Conservation (phyloP, 1,139 yeast species). For the Yamadazyma dendronema region DNA sequence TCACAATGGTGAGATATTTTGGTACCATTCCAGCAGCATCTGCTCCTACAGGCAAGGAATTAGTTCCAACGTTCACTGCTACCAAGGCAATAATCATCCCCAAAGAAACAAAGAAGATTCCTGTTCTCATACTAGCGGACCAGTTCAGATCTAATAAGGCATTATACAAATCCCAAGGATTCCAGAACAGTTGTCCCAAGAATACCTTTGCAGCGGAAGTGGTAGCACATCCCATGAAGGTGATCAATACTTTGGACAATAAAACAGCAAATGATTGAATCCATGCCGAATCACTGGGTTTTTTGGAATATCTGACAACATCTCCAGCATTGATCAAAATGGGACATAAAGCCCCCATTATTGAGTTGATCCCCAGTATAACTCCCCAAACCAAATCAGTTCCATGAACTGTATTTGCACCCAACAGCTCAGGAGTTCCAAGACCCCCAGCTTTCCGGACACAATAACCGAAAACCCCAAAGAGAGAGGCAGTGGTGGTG, state of each 20-base stretch:
- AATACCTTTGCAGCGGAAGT: slow-evolving; percentile 14
- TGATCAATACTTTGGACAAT: slow-evolving; percentile 12
- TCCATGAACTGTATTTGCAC: slow-evolving; percentile 9
- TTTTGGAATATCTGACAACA: slow-evolving; percentile 12
- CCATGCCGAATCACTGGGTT: slow-evolving; percentile 14
- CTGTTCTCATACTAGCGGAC: slow-evolving; percentile 13
- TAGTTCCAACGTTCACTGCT: slow-evolving; percentile 12
- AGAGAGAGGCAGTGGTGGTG: slow-evolving; percentile 10
- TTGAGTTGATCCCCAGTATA: slow-evolving; percentile 12
- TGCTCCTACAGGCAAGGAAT: slow-evolving; percentile 14
- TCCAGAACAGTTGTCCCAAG: slow-evolving; percentile 12
- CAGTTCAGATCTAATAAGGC: slow-evolving; percentile 12
- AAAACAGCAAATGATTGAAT: slow-evolving; percentile 14
- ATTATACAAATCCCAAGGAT: slow-evolving; percentile 13
- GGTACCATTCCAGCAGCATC: slow-evolving; percentile 14
- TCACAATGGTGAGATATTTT: slow-evolving; percentile 10
- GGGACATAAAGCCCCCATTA: slow-evolving; percentile 15
- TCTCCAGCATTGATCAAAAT: slow-evolving; percentile 14
- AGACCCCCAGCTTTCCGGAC: slow-evolving; percentile 14
- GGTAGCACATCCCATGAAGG: slow-evolving; percentile 14
- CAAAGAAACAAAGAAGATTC: slow-evolving; percentile 12
- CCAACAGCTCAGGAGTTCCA: slow-evolving; percentile 13
- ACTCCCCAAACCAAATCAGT: slow-evolving; percentile 13
- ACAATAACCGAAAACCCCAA: slow-evolving; percentile 13
- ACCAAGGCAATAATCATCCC: slow-evolving; percentile 14